Evolutionary conservation across 768 basidiomycete genomes (phyloP).

Genomic region (Trametes villosa): DNA sequence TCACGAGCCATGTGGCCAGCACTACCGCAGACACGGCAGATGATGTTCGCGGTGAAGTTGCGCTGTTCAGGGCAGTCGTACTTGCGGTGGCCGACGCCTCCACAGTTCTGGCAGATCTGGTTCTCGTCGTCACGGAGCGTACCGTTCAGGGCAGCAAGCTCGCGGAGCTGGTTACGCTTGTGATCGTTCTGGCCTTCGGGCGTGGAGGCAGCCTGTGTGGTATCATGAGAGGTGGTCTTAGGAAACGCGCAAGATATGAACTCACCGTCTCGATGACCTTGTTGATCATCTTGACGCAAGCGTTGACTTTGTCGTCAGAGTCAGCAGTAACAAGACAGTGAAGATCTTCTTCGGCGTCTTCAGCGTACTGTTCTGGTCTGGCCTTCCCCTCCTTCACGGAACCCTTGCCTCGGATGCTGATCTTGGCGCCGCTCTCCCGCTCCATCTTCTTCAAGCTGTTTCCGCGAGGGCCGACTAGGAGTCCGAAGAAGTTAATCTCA

Average conservation of each 20-base stretch:
- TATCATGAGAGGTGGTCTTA: conserved; percentile 5
- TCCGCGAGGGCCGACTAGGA: conserved; percentile 96
- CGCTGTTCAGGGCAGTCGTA: conserved; percentile 98
- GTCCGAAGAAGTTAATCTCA: conserved; percentile 99
- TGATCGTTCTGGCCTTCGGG: conserved; percentile 99
- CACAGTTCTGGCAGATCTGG: conserved; percentile 98
- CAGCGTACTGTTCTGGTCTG: conserved; percentile 90
- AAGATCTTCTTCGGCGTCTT: conserved; percentile 98
- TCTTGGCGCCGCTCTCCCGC: conserved; percentile 95
- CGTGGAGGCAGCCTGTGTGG: conserved; percentile 88
- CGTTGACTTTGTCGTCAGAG: conserved; percentile 85
- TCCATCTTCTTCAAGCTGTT: conserved; percentile 99
- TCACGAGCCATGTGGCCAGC: conserved; percentile 99
- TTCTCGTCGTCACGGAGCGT: conserved; percentile 99
- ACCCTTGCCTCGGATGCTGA: conserved; percentile 97
- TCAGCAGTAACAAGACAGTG: conserved; percentile 97
- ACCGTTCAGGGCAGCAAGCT: conserved; percentile 96
- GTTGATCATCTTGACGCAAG: conserved; percentile 95
- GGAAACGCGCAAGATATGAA: conserved; percentile 19
- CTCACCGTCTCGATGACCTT: conserved; percentile 95
- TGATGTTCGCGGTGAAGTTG: conserved; percentile 99
- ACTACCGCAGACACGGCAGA: conserved; percentile 97
- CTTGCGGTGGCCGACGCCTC: conserved; percentile 93
- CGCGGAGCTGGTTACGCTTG: conserved; percentile 97
- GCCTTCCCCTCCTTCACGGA: conserved; percentile 99